Evolutionary conservation across 768 basidiomycete species (phyloP).

Genomic region (Strobilomyces confusus): DNA sequence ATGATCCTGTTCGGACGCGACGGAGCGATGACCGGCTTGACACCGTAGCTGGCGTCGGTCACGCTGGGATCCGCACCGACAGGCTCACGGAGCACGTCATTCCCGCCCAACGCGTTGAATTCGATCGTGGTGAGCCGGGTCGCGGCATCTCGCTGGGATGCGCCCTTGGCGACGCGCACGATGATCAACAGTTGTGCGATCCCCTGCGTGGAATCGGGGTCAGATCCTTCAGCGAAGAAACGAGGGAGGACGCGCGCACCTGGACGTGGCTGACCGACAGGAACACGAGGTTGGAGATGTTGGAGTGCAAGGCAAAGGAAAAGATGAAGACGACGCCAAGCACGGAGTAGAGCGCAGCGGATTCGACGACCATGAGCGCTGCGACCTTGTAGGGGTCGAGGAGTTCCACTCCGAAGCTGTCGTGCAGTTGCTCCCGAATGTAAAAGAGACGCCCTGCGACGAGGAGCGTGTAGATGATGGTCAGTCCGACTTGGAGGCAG

Average conservation of each 20-base stretch:
- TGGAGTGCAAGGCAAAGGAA: conserved; percentile 20
- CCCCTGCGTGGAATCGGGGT: neutral
- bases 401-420: conserved; percentile 14
- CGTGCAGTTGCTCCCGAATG: conserved; percentile 14
- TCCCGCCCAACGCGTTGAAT: too few species aligned
- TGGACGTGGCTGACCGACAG: conserved; percentile 31
- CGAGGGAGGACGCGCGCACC: conserved; percentile 14
- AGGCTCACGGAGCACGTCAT: too few species aligned
- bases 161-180: conserved; percentile 32
- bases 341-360: conserved; percentile 28
- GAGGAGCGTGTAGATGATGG: conserved; percentile 29
- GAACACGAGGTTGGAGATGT: conserved; percentile 33
- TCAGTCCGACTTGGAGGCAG: conserved; percentile 28
- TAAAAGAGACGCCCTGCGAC: conserved; percentile 28
- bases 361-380: conserved; percentile 34
- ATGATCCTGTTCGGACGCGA: too few species aligned
- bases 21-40: too few species aligned
- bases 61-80: too few species aligned
- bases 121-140: too few species aligned
- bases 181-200: conserved; percentile 36
- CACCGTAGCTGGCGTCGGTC: too few species aligned
- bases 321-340: conserved; percentile 31
- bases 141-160: too few species aligned
- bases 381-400: conserved; percentile 25
- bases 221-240: too few species aligned